Evolutionary conservation across 2,329 filamentous ascomycete genomes (phyloP).

Genomic region (Chalara sp.): DNA sequence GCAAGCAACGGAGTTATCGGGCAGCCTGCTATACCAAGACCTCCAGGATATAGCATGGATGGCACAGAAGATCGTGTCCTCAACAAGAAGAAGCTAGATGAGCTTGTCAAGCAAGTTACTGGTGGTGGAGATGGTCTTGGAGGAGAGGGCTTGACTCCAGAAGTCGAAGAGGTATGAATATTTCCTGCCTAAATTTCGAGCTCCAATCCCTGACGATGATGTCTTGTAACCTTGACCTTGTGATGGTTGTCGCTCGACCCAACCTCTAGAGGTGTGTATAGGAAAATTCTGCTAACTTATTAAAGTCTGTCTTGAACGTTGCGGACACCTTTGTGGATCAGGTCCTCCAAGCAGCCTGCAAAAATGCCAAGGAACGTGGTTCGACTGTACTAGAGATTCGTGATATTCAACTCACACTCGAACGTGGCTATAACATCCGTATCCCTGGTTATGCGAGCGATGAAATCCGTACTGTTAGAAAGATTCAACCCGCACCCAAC

Average conservation of each 20-base stretch:
- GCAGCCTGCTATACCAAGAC: constrained; percentile 76
- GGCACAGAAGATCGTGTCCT: constrained; percentile 87
- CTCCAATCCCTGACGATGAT: not conserved
- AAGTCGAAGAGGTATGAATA: constrained; percentile 81
- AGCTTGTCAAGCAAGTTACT: constrained; percentile 88
- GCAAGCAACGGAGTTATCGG: constrained; percentile 76
- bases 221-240: not conserved
- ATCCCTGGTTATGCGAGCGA: constrained; percentile 93
- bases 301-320: constrained; percentile 74
- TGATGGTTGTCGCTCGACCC: not conserved
- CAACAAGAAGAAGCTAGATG: constrained; percentile 97
- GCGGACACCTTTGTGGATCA: constrained; percentile 94
- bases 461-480: constrained; percentile 88
- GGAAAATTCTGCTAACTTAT: constrained; percentile 3
- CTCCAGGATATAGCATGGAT: constrained; percentile 80
- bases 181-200: constrained; percentile 1
- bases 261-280: too few species aligned
- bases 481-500: constrained; percentile 77
- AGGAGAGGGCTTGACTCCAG: constrained; percentile 74
- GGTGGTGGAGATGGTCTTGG: constrained; percentile 70
- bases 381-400: constrained; percentile 86
- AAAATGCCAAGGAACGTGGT: constrained; percentile 86
- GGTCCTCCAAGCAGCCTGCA: constrained; percentile 79
- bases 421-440: constrained; percentile 82
- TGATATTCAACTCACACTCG: constrained; percentile 75